phyloP scores from a whole-genome alignment of 306 rosid species.

The Cicer cuneatum region DNA sequence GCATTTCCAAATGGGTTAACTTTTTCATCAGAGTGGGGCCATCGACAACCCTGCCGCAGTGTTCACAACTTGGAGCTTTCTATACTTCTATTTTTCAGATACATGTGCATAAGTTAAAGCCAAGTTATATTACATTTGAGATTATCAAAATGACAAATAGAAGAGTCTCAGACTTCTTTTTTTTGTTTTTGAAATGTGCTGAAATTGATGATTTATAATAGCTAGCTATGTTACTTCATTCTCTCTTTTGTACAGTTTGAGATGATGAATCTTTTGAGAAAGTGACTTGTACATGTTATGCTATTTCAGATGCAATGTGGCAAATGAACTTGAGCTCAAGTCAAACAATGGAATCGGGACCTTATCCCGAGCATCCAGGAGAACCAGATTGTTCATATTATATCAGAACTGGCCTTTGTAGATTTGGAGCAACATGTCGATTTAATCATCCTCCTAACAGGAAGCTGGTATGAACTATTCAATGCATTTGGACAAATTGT shows the following conservation, averaged over 20 bases:
- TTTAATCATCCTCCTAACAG: constrained; percentile 97
- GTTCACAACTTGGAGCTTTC: constrained; percentile 35
- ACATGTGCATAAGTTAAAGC: constrained; percentile 12
- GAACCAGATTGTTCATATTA: constrained; percentile 97
- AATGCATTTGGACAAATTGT: constrained; percentile 35
- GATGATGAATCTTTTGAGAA: constrained; percentile 32
- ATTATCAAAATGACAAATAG: constrained; percentile 18
- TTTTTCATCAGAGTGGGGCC: constrained; percentile 31
- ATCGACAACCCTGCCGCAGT: constrained; percentile 18
- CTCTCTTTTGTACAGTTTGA: constrained; percentile 20
- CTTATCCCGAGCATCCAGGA: constrained; percentile 92
- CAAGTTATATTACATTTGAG: constrained; percentile 25
- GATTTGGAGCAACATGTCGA: constrained; percentile 96
- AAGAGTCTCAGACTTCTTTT: background rate
- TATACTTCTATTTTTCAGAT: constrained; percentile 31
- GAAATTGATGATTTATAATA: constrained; percentile 25
- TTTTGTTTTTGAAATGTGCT: constrained; percentile 29
- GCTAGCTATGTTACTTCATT: constrained; percentile 11
- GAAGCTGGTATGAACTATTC: constrained; percentile 74
- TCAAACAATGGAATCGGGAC: constrained; percentile 87
- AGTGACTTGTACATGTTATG: constrained; percentile 40
- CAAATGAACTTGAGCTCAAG: constrained; percentile 87
- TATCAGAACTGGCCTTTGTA: constrained; percentile 93
- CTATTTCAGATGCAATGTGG: constrained; percentile 89
- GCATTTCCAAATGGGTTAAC: constrained; percentile 33